Evolutionary conservation across 352 stramenopile species (phyloP).

Genomic region (Peronospora belbahrii): DNA sequence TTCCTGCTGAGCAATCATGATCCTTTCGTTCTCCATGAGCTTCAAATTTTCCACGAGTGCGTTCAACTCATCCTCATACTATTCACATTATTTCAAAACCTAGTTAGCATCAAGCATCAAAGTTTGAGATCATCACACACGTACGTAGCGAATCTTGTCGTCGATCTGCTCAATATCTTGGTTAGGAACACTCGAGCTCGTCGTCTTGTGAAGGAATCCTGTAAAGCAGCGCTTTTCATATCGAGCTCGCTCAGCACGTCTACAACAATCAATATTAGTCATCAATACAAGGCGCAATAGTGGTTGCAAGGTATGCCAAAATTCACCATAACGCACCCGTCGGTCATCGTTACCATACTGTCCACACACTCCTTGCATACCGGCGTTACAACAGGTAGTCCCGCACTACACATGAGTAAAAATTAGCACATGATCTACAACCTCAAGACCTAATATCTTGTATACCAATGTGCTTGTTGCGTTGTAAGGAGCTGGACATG

Average conservation of each 20-base stretch:
- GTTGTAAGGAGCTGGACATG: constrained; percentile 62
- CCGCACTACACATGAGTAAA: constrained; percentile 29
- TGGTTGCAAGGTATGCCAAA: background rate
- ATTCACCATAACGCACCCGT: constrained; percentile 27
- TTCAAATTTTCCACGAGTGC: constrained; percentile 51
- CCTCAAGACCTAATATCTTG: background rate
- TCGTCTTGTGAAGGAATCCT: constrained; percentile 48
- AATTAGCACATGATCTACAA: no score
- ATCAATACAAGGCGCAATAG: background rate
- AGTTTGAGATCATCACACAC: constrained; percentile 1
- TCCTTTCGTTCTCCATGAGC: constrained; percentile 66
- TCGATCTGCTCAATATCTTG: constrained; percentile 60
- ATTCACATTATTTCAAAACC: background rate
- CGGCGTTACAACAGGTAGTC: constrained; percentile 50
- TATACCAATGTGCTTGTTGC: constrained; percentile 64
- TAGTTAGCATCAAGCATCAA: background rate
- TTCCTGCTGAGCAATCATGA: constrained; percentile 41
- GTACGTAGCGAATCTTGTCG: constrained; percentile 68
- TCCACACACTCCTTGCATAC: constrained; percentile 74
- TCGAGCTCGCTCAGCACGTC: constrained; percentile 57
- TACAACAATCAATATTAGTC: constrained; percentile 10
- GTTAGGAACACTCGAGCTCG: constrained; percentile 32
- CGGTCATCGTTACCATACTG: constrained; percentile 62
- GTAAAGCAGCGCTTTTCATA: constrained; percentile 65
- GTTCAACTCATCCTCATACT: constrained; percentile 67